Percentiles rank a stretch among this genome's conserved stretches.
These are phyloP conservation scores for Kazachstania martiniae DNA, from an alignment of 805 yeast species.

Conservation along the genomic window DNA sequence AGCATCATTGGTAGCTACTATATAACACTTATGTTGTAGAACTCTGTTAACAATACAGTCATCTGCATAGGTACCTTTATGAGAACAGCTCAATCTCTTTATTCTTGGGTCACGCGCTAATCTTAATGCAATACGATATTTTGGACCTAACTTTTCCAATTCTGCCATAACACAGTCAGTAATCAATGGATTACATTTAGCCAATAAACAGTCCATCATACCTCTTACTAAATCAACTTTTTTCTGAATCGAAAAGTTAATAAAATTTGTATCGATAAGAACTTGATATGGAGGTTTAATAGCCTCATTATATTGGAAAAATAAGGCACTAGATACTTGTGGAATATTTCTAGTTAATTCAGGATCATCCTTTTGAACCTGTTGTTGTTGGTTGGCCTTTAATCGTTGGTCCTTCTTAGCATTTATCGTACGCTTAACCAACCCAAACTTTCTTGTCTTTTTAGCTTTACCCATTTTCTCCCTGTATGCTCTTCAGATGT, in stretches of 20 bases:
- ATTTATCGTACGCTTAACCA: slow-evolving; percentile 70
- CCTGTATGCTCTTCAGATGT: too few species aligned
- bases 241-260: slow-evolving; percentile 92
- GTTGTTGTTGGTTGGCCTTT: slow-evolving; percentile 32
- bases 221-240: slow-evolving; percentile 92
- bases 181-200: slow-evolving; percentile 89
- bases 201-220: slow-evolving; percentile 90
- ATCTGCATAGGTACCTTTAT: slow-evolving; percentile 96
- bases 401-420: slow-evolving; percentile 55
- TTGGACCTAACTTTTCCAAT: slow-evolving; percentile 90
- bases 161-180: slow-evolving; percentile 99
- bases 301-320: slow-evolving; percentile 88
- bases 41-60: slow-evolving; percentile 92
- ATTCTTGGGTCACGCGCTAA: slow-evolving; percentile 92
- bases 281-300: slow-evolving; percentile 98
- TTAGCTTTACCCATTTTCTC: slow-evolving; percentile 99
- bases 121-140: slow-evolving; percentile 83
- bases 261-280: slow-evolving; percentile 90
- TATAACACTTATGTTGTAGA: slow-evolving; percentile 90
- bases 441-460: slow-evolving; percentile 95
- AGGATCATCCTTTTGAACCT: slow-evolving; percentile 47
- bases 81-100: slow-evolving; percentile 76
- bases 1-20: slow-evolving; percentile 97
- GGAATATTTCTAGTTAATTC: slow-evolving; percentile 72
- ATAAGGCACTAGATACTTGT: slow-evolving; percentile 90